A percentile compares a stretch with the other conserved stretches of the same genome.
Conservation (phyloP, 768 basidiomycete genomes). For the Trametes maxima region DNA sequence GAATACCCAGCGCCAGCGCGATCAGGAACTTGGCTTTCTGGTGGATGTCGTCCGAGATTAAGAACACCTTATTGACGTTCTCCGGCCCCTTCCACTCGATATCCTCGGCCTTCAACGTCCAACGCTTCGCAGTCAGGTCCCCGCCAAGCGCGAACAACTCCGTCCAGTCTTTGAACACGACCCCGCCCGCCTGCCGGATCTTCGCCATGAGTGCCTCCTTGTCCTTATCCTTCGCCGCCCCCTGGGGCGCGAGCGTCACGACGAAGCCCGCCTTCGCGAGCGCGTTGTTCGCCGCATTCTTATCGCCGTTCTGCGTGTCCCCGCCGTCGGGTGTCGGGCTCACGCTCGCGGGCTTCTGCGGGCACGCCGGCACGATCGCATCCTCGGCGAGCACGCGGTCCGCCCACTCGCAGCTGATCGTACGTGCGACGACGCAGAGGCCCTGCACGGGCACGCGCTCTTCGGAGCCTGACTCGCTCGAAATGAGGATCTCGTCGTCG, state of each 20-base stretch:
- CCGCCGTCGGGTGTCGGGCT: conserved; percentile 51
- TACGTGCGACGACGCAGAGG: conserved; percentile 54
- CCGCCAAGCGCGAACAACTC: conserved; percentile 60
- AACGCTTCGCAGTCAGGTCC: conserved; percentile 46
- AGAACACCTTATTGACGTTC: conserved; percentile 59
- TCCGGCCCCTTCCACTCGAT: conserved; percentile 46
- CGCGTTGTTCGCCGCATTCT: conserved; percentile 35
- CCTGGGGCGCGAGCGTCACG: conserved; percentile 50
- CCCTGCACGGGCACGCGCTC: conserved; percentile 37
- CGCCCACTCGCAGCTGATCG: conserved; percentile 54
- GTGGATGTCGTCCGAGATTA: conserved; percentile 64
- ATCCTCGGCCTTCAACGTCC: conserved; percentile 53
- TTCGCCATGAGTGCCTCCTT: conserved; percentile 45
- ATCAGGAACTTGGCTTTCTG: conserved; percentile 81
- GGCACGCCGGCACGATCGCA: conserved; percentile 45
- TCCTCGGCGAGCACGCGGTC: conserved; percentile 50
- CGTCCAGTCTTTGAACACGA: conserved; percentile 64
- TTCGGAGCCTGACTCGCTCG: conserved; percentile 41
- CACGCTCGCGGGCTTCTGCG: conserved; percentile 37
- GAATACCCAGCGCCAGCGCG: conserved; percentile 85
- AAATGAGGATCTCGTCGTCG: conserved; percentile 38
- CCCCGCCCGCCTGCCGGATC: conserved; percentile 56
- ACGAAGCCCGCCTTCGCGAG: conserved; percentile 57
- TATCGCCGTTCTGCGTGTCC: conserved; percentile 37
- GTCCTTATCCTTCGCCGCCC: conserved; percentile 46